A percentile compares a stretch with the other conserved stretches of the same genome.
Evolutionary conservation across 805 yeast species (phyloP).

Genomic region (Spathaspora boniae): DNA sequence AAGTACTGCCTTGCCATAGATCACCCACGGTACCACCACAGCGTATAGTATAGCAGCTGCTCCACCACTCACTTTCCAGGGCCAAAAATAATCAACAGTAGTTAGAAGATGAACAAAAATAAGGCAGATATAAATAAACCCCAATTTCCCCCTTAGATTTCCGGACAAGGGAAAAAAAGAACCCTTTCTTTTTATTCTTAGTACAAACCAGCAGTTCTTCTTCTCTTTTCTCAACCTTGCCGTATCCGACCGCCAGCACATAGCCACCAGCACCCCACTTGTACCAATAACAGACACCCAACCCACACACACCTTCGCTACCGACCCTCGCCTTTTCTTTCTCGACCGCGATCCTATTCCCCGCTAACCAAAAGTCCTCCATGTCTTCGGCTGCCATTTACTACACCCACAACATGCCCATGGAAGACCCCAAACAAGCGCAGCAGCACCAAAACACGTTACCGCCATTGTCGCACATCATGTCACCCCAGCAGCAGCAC

Average conservation of each 20-base stretch:
- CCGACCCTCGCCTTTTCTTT: background rate
- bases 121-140: too few species aligned
- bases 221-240: background rate
- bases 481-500: conserved; percentile 24
- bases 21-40: too few species aligned
- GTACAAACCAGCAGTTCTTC: background rate
- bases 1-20: too few species aligned
- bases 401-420: conserved; percentile 22
- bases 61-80: too few species aligned
- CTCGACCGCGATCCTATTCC: background rate
- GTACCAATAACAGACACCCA: background rate
- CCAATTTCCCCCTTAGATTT: too few species aligned
- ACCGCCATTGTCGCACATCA: conserved; percentile 46
- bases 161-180: too few species aligned
- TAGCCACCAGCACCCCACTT: background rate
- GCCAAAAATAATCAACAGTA: too few species aligned
- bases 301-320: background rate
- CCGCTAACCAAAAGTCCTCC: background rate
- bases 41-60: too few species aligned
- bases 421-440: conserved; percentile 19
- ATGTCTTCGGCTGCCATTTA: conserved; percentile 29
- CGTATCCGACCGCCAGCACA: background rate
- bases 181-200: too few species aligned
- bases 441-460: conserved; percentile 21
- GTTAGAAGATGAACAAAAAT: too few species aligned